phyloP scores from a whole-genome alignment of 2,329 filamentous ascomycete species.

The Lasiodiplodia sp. region DNA sequence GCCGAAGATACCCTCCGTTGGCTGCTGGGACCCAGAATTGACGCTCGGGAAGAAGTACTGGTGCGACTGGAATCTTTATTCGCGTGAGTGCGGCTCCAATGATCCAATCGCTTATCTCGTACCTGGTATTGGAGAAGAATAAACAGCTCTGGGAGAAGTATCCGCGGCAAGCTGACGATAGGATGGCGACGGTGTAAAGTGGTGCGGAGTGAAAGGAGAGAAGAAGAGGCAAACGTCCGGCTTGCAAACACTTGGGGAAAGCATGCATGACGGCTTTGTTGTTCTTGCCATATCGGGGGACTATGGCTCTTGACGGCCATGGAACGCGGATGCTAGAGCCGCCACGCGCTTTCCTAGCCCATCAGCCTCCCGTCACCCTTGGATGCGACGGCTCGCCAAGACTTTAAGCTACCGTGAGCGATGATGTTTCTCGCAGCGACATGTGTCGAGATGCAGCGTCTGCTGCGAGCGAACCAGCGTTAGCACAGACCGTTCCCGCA shows the following conservation, averaged over 20 bases:
- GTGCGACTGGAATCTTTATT: background rate
- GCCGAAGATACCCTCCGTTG: constrained; percentile 3
- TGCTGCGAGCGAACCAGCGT: background rate
- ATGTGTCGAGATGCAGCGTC: background rate
- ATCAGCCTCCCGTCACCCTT: background rate
- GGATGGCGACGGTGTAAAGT: background rate
- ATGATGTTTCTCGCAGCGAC: background rate
- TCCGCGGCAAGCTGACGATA: background rate
- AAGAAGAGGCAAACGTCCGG: background rate
- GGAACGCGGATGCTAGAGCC: background rate
- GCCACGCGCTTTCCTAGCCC: background rate
- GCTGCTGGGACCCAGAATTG: background rate
- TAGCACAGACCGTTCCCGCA: background rate
- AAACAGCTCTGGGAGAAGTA: background rate
- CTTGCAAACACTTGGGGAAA: background rate
- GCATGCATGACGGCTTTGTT: background rate
- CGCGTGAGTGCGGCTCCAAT: background rate
- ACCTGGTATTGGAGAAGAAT: constrained; percentile 1
- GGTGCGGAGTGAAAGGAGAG: background rate
- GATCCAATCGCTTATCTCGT: background rate
- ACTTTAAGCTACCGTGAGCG: background rate
- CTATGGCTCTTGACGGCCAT: background rate
- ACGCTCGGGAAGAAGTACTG: background rate
- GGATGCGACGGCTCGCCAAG: background rate
- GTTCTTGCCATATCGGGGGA: background rate